These are phyloP conservation scores for Jacaranda mimosifolia DNA, from an alignment of 257 asterid species.

Conservation along the genomic window DNA sequence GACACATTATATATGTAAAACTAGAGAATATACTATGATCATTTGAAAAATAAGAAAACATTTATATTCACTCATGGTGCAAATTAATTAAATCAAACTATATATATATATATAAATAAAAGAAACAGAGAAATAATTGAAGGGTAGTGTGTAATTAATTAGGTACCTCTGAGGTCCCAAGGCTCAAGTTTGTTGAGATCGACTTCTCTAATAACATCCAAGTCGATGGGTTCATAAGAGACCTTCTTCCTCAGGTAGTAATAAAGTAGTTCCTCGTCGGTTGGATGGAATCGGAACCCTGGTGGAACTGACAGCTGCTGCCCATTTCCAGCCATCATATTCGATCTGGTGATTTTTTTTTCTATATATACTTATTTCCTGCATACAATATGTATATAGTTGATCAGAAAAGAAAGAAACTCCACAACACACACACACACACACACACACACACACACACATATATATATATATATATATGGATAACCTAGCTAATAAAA, in stretches of 20 bases:
- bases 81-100: too few relatives aligned
- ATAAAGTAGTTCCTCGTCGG: constrained; percentile 80
- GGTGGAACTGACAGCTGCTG: constrained; percentile 73
- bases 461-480: too few relatives aligned
- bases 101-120: background rate
- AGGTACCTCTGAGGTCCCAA: constrained; percentile 87
- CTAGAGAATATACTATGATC: too few relatives aligned
- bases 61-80: too few relatives aligned
- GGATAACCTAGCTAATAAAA: background rate
- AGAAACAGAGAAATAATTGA: background rate
- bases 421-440: too few relatives aligned
- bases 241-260: constrained; percentile 87
- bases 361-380: background rate
- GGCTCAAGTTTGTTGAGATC: constrained; percentile 97
- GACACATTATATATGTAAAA: too few relatives aligned
- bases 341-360: background rate
- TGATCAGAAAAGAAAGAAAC: background rate
- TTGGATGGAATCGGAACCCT: constrained; percentile 88
- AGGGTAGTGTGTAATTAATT: background rate
- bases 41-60: too few relatives aligned
- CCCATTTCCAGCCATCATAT: constrained; percentile 56
- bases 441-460: too few relatives aligned
- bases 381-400: constrained; percentile 12
- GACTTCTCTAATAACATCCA: constrained; percentile 78
- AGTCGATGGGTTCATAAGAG: constrained; percentile 77